Conservation (phyloP, 129 eudicot species). For the Tagetes erecta region DNA sequence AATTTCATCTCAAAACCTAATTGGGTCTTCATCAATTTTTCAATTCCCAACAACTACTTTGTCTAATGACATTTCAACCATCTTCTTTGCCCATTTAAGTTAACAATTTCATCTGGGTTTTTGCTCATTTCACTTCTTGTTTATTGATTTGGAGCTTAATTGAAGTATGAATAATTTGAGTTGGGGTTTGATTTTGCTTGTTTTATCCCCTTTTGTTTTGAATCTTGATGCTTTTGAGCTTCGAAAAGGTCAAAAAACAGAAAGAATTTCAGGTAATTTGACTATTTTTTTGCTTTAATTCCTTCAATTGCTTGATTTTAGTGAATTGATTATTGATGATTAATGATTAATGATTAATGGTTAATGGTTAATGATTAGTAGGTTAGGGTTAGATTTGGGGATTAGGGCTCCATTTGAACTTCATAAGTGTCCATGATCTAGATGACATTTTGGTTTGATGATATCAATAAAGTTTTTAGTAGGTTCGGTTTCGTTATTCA, state of each 20-base stretch:
- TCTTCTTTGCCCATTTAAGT: constrained; percentile 30
- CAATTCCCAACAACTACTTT: constrained; percentile 41
- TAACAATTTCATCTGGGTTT: constrained; percentile 19
- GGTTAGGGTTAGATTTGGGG: constrained; percentile 16
- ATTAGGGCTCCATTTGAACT: constrained; percentile 24
- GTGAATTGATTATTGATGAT: constrained; percentile 9
- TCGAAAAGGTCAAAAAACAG: constrained; percentile 60
- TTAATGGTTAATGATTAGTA: no score
- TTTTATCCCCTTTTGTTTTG: constrained; percentile 36
- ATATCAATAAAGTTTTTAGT: no score
- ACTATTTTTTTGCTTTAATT: background rate
- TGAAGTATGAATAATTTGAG: constrained; percentile 47
- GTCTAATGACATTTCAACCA: constrained; percentile 54
- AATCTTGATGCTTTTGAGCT: constrained; percentile 59
- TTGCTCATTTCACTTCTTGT: constrained; percentile 6
- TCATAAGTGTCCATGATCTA: constrained; percentile 20
- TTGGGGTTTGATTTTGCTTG: constrained; percentile 48
- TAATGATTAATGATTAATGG: no score
- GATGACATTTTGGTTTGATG: background rate
- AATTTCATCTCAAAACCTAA: constrained; percentile 29
- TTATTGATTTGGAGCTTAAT: constrained; percentile 2
- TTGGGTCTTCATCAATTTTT: background rate
- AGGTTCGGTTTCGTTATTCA: no score
- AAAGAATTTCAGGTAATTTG: constrained; percentile 71
- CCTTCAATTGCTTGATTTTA: background rate